Conservation (phyloP, 176 grass and related monocot genomes). For the Eremochloa ophiuroides region DNA sequence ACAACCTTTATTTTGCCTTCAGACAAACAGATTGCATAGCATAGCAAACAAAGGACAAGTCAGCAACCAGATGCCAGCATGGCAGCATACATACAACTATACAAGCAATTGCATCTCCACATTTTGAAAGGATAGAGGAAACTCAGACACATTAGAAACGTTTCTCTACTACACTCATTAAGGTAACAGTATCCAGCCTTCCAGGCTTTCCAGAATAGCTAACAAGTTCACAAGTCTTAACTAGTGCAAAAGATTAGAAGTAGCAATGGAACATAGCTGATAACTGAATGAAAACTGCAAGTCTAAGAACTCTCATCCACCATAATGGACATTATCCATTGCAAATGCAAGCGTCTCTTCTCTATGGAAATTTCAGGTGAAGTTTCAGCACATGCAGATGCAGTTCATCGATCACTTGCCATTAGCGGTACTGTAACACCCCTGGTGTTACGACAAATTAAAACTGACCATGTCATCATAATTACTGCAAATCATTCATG, state of each 20-base stretch:
- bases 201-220: not conserved
- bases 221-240: not conserved
- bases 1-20: too few species aligned
- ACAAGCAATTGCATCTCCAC: too few species aligned
- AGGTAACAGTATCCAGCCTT: not conserved
- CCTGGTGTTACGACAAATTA: too few species aligned
- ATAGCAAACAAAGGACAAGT: not conserved
- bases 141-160: not conserved
- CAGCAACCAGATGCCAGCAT: not conserved
- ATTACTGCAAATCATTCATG: too few species aligned
- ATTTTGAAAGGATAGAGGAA: not conserved
- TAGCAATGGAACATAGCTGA: not conserved
- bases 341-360: too few species aligned
- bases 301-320: not conserved
- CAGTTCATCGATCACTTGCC: not conserved
- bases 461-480: too few species aligned
- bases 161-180: not conserved
- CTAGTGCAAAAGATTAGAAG: not conserved
- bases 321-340: too few species aligned
- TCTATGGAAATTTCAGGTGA: not conserved
- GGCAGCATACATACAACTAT: too few species aligned
- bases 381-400: not conserved
- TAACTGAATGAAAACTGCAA: not conserved
- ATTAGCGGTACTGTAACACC: too few species aligned
- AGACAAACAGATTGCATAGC: too few species aligned